Percentiles rank a stretch among this genome's conserved stretches.
phyloP scores from a whole-genome alignment of 305 asterid genomes.

The Fraxinus platypoda region DNA sequence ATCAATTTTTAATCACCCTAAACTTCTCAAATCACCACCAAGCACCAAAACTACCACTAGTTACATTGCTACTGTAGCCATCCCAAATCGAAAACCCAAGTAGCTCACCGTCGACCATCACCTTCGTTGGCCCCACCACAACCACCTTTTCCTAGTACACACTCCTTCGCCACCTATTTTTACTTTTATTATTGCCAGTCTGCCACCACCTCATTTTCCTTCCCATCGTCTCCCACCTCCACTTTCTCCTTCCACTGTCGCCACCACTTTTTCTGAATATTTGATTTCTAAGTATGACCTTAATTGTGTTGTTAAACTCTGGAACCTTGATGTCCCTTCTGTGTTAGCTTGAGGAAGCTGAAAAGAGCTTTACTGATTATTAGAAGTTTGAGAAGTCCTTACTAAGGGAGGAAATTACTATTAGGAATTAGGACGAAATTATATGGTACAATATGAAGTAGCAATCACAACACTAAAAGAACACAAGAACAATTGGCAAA shows the following conservation, averaged over 20 bases:
- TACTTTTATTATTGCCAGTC: too few species aligned
- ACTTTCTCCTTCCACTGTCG: background rate
- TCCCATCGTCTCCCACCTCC: background rate
- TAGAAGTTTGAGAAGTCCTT: constrained; percentile 51
- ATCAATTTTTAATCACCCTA: too few species aligned
- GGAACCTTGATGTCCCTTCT: constrained; percentile 61
- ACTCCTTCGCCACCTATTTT: too few species aligned
- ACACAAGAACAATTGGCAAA: too few species aligned
- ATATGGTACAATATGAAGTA: too few species aligned
- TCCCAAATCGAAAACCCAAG: background rate
- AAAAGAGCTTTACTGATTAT: too few species aligned
- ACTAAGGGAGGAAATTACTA: constrained; percentile 63
- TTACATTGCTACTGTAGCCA: background rate
- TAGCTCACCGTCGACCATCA: background rate
- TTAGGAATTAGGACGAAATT: too few species aligned
- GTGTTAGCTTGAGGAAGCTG: constrained; percentile 51
- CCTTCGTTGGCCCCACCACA: background rate
- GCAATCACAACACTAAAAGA: too few species aligned
- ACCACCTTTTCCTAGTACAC: background rate
- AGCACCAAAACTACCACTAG: background rate
- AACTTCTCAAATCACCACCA: background rate
- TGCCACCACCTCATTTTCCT: background rate
- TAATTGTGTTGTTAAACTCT: constrained; percentile 68
- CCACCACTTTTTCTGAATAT: background rate
- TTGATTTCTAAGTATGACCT: constrained; percentile 48